Percentiles rank a stretch among this genome's conserved stretches.
Conservation (phyloP, 495 filamentous ascomycete species). For the Parathielavia appendiculata region DNA sequence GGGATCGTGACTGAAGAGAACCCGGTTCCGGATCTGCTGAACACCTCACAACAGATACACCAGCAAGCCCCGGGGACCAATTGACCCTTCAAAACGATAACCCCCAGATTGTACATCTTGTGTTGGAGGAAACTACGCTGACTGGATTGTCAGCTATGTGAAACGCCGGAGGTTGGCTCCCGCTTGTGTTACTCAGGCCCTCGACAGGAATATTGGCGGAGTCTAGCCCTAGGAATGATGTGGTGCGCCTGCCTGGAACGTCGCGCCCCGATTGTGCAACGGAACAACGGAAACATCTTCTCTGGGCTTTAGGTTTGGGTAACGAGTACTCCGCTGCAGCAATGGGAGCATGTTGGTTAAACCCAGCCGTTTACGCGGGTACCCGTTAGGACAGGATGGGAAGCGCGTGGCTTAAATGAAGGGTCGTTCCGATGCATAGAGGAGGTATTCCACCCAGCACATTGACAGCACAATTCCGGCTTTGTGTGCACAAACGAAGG, state of each 20-base stretch:
- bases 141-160: background rate
- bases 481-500: too few relatives aligned
- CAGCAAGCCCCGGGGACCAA: background rate
- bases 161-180: background rate
- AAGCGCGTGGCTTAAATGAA: background rate
- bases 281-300: background rate
- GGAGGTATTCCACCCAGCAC: too few relatives aligned
- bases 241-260: background rate
- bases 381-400: background rate
- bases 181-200: background rate
- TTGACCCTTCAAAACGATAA: background rate
- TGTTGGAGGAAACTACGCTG: background rate
- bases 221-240: background rate
- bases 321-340: background rate
- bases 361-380: background rate
- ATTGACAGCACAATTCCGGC: too few relatives aligned
- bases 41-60: background rate
- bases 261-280: background rate
- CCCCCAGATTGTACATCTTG: background rate
- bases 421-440: too few relatives aligned
- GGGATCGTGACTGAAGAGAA: background rate
- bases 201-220: background rate
- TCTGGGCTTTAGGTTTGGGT: background rate
- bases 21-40: background rate
- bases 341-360: background rate